Base-by-base conservation (phyloP, 768 basidiomycete genomes). In the Mycena latifolia region DNA sequence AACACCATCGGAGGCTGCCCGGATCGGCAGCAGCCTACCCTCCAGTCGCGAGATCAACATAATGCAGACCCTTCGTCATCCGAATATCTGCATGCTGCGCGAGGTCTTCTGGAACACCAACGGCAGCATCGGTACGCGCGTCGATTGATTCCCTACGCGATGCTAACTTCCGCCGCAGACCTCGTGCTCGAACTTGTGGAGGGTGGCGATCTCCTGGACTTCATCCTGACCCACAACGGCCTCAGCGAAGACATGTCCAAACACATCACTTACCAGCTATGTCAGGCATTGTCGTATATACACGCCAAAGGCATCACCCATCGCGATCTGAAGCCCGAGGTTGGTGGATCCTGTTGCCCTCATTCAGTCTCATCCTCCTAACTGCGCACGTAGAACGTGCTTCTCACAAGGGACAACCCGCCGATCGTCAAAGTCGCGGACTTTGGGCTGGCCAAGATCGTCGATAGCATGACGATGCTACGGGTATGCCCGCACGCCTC, bases 371-470 rank as follows among this genome's bases (percentile, higher is more conserved):
- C 31, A 2, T 45, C 29, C 0, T 45, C 47, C n/a, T 67, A 31
- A 33, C 41, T 2, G 41, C 37, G 10, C 69, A 63, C 62, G 50
- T 1, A 93, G 90, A 96, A 97, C 70, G 88, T 96, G 9, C 85
- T 97, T 2, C 77, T 98, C n/a, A 96, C 95, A 1, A 81, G 74
- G 12, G 86, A 89, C 45, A 69, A 81, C 2, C 92, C 92, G 0
- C 92, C 92, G 0, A 77, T 80, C 1, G 88, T 94, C 71, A 98
- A 98, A 74, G 91, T 98, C 18, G 96, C 97, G 3, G 97, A 98
- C 77, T 99, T 98, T 74, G 97, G 97, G 5, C 86, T 98, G 9
- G 96, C 97, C 1, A 99, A 99, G 76, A 88, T 92, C n/a, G 89
- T 94, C 25, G 89, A 94, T 67, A 89, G 88, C 67, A 75, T 88